phyloP scores from a whole-genome alignment of 352 stramenopile genomes.

The Thalassiosira sp. region DNA sequence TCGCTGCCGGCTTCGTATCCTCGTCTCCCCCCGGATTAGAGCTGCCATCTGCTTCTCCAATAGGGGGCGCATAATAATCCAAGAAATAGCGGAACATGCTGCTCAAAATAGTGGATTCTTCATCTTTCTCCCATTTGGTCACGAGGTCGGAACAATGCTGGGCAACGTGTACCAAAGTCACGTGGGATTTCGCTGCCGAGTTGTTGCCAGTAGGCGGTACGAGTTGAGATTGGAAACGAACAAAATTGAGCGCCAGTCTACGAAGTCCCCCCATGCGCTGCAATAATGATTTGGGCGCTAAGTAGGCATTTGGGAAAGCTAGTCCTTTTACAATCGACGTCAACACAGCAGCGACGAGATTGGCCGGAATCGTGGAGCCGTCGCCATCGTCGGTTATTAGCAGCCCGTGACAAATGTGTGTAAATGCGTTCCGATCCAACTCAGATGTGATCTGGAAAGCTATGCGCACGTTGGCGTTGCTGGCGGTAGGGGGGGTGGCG shows the following conservation, averaged over 20 bases:
- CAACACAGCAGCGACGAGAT: slow-evolving; percentile 7
- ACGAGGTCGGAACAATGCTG: slow-evolving; percentile 17
- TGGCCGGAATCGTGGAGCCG: neutral
- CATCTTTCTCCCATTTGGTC: slow-evolving; percentile 4
- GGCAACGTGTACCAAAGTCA: slow-evolving; percentile 13
- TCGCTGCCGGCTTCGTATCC: neutral
- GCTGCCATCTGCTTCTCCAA: neutral
- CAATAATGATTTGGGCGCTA: neutral
- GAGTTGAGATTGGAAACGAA: neutral
- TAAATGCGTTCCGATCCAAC: slow-evolving; percentile 3
- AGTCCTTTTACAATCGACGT: slow-evolving; percentile 7
- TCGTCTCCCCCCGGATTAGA: neutral
- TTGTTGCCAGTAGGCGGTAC: neutral
- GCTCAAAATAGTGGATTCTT: neutral
- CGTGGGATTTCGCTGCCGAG: neutral
- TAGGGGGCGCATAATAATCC: neutral
- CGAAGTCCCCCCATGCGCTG: neutral
- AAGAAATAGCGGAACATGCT: slow-evolving; percentile 11
- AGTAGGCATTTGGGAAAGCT: neutral
- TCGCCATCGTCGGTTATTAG: neutral
- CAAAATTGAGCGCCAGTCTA: neutral
- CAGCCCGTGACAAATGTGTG: neutral
- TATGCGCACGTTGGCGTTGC: slow-evolving; percentile 12
- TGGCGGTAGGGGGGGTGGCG: neutral
- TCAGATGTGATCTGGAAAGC: slow-evolving; percentile 4